Evolutionary conservation across 768 basidiomycete species (phyloP), one percentile per base, ranked within the genome.

Genomic region (Agrocybe chaxingu): DNA sequence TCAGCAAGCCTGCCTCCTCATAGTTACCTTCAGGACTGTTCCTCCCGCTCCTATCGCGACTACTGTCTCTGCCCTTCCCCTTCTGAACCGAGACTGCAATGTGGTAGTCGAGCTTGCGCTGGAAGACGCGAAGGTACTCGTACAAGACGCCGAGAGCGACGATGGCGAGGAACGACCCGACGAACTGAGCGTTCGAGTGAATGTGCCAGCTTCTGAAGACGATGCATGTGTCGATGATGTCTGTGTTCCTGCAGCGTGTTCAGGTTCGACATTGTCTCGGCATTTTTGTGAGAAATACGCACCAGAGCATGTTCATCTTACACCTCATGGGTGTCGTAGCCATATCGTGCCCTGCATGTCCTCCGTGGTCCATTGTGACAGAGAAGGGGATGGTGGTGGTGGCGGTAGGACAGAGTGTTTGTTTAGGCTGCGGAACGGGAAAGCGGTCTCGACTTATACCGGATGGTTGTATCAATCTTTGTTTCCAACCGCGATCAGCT

Each of bases 291-390:
- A 12, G 8, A n/a, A n/a, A 13, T 38, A 61, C 64, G 41, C 55
- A 84, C 84, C 89, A 92, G 59, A 92, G 80, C 90, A 92, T 92
- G 66, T 89, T 71, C 83, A 88, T 86, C 7, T 80, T 69, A 64
- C 90, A 92, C 57, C 57, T 74, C 24, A 5, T 5, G 0, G 74
- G 66, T 13, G 65, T 68, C 70, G 70, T 72, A 46, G 70, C 74
- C 76, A 76, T 80, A 50, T 62, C 76, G 59, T 81, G 78, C 31
- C 75, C 70, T 31, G 60, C 63, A 56, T 75, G 73, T 51, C 61
- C 69, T 45, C 67, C 65, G 69, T 78, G 75, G 56, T 76, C 66
- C 72, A 74, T 76, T 44, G 52, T 51, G 32, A 7, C 34, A 38
- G 13, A 49, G 40, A 24, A 24, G 24, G 24, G 24, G 24, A 24